Percentiles rank a stretch among this genome's conserved stretches.
Conservation (phyloP, 1,284 basidiomycete genomes). For the Laetiporus sulphureus region DNA sequence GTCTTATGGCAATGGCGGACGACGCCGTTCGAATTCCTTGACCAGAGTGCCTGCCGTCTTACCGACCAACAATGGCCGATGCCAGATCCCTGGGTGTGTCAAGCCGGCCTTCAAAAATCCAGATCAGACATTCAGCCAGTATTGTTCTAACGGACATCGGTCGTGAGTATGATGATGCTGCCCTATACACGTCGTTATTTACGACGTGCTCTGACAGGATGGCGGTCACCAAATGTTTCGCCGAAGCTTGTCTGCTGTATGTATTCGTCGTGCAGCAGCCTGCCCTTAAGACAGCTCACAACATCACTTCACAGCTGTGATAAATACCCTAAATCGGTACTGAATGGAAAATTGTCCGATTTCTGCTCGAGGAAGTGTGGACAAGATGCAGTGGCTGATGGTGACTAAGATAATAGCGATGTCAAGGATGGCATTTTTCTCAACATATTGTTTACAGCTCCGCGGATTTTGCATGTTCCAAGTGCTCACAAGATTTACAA, state of each 20-base stretch:
- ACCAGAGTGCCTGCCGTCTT: no score
- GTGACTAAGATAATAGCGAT: conserved; percentile 7
- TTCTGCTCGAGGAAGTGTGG: conserved; percentile 20
- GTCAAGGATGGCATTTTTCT: no score
- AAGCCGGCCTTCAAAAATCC: conserved; percentile 9
- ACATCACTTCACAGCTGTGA: conserved; percentile 12
- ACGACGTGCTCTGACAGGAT: background rate
- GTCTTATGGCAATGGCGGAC: conserved; percentile 7
- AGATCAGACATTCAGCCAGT: conserved; percentile 10
- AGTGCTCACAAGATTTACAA: background rate
- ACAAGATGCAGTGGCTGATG: conserved; percentile 4
- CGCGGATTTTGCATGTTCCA: background rate
- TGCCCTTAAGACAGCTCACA: background rate
- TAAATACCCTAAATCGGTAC: conserved; percentile 12
- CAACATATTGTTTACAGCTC: background rate
- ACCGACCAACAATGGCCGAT: no score
- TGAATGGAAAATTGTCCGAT: conserved; percentile 16
- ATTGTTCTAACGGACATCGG: conserved; percentile 16
- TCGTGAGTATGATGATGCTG: conserved; percentile 7
- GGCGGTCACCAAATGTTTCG: background rate
- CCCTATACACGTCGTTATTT: background rate
- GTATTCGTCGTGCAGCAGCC: background rate
- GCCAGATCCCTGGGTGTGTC: conserved; percentile 5
- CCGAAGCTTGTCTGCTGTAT: conserved; percentile 1
- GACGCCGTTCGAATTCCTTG: no score